Conservation (phyloP, 73 alveolate genomes). For the Uronychia setigera region DNA sequence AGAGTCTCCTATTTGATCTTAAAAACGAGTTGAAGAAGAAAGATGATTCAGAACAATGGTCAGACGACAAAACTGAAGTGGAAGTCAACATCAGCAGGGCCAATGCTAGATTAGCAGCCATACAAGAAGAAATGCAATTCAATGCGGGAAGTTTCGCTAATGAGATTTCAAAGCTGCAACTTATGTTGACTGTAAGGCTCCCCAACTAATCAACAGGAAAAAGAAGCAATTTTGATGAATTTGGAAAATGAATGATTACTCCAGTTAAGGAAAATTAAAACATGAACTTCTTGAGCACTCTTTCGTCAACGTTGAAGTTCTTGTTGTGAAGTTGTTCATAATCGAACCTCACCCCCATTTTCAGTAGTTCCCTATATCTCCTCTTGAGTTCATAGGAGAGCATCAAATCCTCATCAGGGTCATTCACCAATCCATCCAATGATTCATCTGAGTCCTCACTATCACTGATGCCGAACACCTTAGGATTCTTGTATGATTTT, state of each 20-base stretch:
- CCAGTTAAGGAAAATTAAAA: no score
- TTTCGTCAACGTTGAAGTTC: no score
- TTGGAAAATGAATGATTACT: not conserved
- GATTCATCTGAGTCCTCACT: no score
- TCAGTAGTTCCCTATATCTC: no score
- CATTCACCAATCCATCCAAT: no score
- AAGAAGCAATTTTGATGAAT: not conserved
- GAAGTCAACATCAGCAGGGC: constrained; percentile 97
- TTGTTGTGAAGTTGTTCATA: no score
- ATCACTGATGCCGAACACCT: no score
- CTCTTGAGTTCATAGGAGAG: no score
- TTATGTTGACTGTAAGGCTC: constrained; percentile 84
- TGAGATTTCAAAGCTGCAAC: constrained; percentile 91
- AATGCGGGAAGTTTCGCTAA: constrained; percentile 92
- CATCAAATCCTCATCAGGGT: no score
- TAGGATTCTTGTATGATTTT: no score
- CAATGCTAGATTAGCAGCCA: constrained; percentile 89
- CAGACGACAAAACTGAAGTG: constrained; percentile 90
- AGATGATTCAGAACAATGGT: constrained; percentile 92
- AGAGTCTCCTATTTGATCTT: constrained; percentile 88
- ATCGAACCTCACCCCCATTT: no score
- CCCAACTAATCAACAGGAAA: constrained; percentile 10
- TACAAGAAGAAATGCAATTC: constrained; percentile 90
- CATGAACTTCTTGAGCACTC: not conserved
- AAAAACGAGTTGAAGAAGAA: constrained; percentile 87